These are phyloP conservation scores for Mesotaenium endlicherianum DNA, from an alignment of 139 green algal genomes.

Conservation along the genomic window DNA sequence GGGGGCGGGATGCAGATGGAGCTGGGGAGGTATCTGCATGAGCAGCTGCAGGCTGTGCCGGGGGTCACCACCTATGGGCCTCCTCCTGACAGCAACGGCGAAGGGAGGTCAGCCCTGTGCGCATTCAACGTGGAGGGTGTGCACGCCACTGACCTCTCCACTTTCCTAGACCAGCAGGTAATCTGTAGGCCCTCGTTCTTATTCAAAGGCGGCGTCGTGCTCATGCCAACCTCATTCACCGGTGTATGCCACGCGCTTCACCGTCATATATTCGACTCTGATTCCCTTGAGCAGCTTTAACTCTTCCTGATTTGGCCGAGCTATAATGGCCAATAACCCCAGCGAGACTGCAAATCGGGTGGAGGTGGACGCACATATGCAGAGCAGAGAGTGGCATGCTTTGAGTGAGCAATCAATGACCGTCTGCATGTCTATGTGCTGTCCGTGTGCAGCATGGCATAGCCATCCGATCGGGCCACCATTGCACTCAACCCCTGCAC, in stretches of 20 bases:
- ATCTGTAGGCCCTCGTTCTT: not conserved
- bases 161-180: slow-evolving; percentile 76
- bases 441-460: not conserved
- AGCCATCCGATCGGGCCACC: not conserved
- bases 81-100: slow-evolving; percentile 27
- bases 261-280: not conserved
- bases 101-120: slow-evolving; percentile 73
- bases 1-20: no score
- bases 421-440: not conserved
- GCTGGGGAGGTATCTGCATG: slow-evolving; percentile 78
- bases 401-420: not conserved
- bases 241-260: not conserved
- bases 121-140: slow-evolving; percentile 95
- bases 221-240: not conserved
- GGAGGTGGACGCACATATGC: not conserved
- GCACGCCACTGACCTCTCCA: slow-evolving; percentile 93
- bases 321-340: not conserved
- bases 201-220: not conserved
- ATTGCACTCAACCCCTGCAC: not conserved
- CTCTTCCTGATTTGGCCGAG: not conserved
- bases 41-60: slow-evolving; percentile 66
- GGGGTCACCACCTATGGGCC: slow-evolving; percentile 87
- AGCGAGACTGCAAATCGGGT: not conserved
- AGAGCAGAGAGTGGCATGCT: no score
- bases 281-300: not conserved